Evolutionary conservation across 352 stramenopile genomes (phyloP).

Genomic region (Hyaloperonospora arabidopsidis): DNA sequence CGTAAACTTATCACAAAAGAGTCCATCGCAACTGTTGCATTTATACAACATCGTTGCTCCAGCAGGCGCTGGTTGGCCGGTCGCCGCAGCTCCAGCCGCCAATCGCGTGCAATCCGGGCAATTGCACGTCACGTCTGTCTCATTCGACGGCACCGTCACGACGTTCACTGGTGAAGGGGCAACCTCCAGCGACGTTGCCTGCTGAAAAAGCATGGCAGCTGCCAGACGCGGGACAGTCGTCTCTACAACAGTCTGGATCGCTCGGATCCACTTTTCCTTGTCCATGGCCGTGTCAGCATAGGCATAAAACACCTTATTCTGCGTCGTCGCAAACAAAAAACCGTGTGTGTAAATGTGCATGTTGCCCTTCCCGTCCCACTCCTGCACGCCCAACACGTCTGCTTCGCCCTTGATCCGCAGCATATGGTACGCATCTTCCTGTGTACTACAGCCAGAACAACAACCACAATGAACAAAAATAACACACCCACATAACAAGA

Average conservation of each 20-base stretch:
- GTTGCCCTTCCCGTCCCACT: conserved; percentile 89
- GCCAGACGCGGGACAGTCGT: conserved; percentile 65
- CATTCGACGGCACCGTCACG: conserved; percentile 34
- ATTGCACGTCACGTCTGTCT: conserved; percentile 58
- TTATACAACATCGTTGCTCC: conserved; percentile 60
- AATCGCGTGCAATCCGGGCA: conserved; percentile 54
- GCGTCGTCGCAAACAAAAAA: conserved; percentile 81
- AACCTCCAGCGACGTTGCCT: conserved; percentile 31
- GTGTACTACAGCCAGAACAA: conserved; percentile 37
- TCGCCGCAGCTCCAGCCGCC: conserved; percentile 21
- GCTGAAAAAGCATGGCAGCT: conserved; percentile 40
- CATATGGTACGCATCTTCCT: conserved; percentile 87
- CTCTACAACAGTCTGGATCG: conserved; percentile 78
- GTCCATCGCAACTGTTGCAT: conserved; percentile 71
- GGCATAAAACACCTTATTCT: conserved; percentile 87
- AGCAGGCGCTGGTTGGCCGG: conserved; percentile 17
- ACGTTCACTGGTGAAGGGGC: conserved; percentile 52
- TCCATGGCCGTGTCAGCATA: conserved; percentile 85
- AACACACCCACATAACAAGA: too few species aligned
- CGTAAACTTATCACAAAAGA: conserved; percentile 81
- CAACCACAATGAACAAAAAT: too few species aligned
- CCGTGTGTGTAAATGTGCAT: conserved; percentile 88
- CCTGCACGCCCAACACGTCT: conserved; percentile 83
- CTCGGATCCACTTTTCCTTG: conserved; percentile 86
- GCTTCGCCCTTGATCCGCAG: conserved; percentile 80